Conservation (phyloP, 2,329 filamentous ascomycete genomes). For the Volutella citrinella region DNA sequence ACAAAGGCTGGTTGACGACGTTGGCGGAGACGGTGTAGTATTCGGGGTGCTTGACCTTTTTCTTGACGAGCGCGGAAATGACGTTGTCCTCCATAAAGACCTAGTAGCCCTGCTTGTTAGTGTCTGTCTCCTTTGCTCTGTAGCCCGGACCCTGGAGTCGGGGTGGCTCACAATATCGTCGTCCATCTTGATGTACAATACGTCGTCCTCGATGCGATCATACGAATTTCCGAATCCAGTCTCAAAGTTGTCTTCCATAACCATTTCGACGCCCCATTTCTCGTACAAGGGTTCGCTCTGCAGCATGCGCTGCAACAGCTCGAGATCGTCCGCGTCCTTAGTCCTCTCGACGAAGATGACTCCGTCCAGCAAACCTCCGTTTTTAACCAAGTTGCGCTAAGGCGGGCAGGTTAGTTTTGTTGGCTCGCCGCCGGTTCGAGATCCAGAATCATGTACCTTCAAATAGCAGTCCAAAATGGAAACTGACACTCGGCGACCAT, state of each 20-base stretch:
- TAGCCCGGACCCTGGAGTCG: background rate
- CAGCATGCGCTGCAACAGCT: conserved; percentile 37
- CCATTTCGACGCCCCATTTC: conserved; percentile 33
- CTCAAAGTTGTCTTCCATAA: conserved; percentile 24
- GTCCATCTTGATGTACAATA: conserved; percentile 38
- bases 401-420: conserved; percentile 1
- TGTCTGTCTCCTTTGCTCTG: too few relatives aligned
- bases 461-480: conserved; percentile 47
- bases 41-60: conserved; percentile 48
- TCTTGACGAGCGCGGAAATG: conserved; percentile 52
- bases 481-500: conserved; percentile 40
- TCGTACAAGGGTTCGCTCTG: conserved; percentile 35
- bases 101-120: too few relatives aligned
- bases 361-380: conserved; percentile 43
- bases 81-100: conserved; percentile 36
- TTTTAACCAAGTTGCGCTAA: conserved; percentile 43
- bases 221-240: conserved; percentile 38
- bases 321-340: conserved; percentile 35
- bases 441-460: conserved; percentile 25
- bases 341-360: conserved; percentile 44
- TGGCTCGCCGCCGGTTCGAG: background rate
- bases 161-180: conserved; percentile 34
- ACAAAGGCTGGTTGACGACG: conserved; percentile 53
- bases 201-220: conserved; percentile 44
- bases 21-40: conserved; percentile 53